Conservation (phyloP, 2,329 filamentous ascomycete species). For the Fusarium scirpi region DNA sequence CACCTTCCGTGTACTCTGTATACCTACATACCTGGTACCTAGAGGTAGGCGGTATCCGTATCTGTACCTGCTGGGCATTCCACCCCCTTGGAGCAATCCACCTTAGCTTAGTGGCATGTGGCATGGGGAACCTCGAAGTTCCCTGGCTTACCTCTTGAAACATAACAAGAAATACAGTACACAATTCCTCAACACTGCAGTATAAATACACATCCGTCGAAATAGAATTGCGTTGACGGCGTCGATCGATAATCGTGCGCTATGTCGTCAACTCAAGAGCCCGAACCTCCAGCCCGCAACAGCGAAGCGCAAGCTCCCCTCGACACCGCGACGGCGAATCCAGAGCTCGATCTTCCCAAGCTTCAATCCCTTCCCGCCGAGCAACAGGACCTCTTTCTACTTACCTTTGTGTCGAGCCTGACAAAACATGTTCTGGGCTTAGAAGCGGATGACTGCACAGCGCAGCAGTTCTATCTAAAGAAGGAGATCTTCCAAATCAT, state of each 20-base stretch:
- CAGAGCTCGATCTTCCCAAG: conserved; percentile 90
- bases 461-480: conserved; percentile 92
- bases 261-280: conserved; percentile 55
- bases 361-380: conserved; percentile 90
- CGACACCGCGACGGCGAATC: conserved; percentile 64
- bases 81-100: conserved; percentile 28
- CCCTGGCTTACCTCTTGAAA: conserved; percentile 33
- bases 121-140: conserved; percentile 43
- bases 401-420: conserved; percentile 87
- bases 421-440: conserved; percentile 82
- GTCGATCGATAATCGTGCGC: conserved; percentile 23
- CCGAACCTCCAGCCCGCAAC: conserved; percentile 51
- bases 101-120: conserved; percentile 37
- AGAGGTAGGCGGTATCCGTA: conserved; percentile 5
- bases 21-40: background rate
- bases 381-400: conserved; percentile 93
- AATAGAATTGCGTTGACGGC: conserved; percentile 38
- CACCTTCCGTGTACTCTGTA: conserved; percentile 21
- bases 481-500: conserved; percentile 95
- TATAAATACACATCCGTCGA: conserved; percentile 17
- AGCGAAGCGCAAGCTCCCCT: conserved; percentile 50
- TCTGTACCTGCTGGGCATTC: conserved; percentile 11
- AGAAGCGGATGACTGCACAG: conserved; percentile 81
- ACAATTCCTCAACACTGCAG: conserved; percentile 14
- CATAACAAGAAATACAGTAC: conserved; percentile 23